Conservation (phyloP, 2,329 filamentous ascomycete genomes). For the Neofusicoccum cordaticola region DNA sequence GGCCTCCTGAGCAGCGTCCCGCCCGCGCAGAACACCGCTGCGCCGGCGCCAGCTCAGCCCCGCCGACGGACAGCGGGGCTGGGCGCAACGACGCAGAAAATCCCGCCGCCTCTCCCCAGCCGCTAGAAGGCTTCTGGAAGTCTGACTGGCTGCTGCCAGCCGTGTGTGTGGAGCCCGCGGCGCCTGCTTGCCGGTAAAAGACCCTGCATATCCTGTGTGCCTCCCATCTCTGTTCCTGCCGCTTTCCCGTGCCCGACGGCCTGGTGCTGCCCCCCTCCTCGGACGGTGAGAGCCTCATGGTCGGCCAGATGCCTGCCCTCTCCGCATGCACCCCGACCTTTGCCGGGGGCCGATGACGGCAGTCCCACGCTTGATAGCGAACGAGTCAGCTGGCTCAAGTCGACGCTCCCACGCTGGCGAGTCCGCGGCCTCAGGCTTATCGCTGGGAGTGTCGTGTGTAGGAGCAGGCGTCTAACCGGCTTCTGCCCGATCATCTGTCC, state of each 20-base stretch:
- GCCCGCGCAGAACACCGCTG: neutral
- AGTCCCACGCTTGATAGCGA: neutral
- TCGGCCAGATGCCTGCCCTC: neutral
- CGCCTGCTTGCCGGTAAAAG: neutral
- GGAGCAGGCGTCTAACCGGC: neutral
- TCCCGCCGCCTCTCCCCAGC: neutral
- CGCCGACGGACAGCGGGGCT: neutral
- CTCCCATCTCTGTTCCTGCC: slow-evolving; percentile 7
- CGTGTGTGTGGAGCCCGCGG: neutral
- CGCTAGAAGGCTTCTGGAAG: slow-evolving; percentile 13
- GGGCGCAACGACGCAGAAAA: neutral
- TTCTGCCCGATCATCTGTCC: slow-evolving; percentile 9
- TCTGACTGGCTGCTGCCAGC: slow-evolving; percentile 6
- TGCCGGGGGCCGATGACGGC: neutral
- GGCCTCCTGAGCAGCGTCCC: neutral
- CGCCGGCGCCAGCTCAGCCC: neutral
- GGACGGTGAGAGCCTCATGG: neutral
- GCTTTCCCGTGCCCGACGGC: neutral
- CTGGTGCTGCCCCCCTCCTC: neutral
- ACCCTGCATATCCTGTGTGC: slow-evolving; percentile 1
- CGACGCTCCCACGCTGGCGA: neutral
- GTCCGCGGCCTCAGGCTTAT: neutral
- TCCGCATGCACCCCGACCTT: neutral
- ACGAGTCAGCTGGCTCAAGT: neutral
- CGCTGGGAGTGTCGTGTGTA: neutral